Base-by-base conservation (phyloP, 495 filamentous ascomycete species). In the Talaromyces nanjingensis region DNA sequence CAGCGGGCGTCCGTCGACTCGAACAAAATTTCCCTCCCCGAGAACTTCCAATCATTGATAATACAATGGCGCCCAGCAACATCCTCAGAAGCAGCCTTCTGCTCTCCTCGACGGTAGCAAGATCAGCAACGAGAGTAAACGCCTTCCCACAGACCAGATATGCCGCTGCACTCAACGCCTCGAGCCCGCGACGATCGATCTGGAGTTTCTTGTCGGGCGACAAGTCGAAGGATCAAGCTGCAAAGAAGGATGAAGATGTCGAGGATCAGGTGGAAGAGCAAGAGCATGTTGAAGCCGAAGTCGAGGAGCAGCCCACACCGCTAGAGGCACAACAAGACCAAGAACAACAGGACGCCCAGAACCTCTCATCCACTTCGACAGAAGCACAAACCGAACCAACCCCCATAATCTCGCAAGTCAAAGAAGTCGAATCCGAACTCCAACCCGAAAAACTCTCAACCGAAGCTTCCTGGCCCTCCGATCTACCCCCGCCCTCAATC, bases 401-500 rank as follows among this genome's bases (percentile, higher is more conserved):
- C 45, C 16, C 16, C 45, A 49, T 49, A 49, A 49, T 49, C 45
- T n/a, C 20, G 7, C 45, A 49, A 49, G 45, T 49, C 45, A 7
- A 49, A 20, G 53, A 56, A 29, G 27, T n/a, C 24, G 53, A 56
- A 56, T 2, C 6, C 3, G 27, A 56, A 56, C 2, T 29, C 22
- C 9, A 4, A 0, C 3, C 53, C 9, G 22, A 24, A 27, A 3
- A 55, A 27, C 24, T 29, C 20, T 37, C 33, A 37, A 12, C 33
- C 33, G 22, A 53, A 8, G 9, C 20, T 1, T 29, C 9, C 53
- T 56, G 53, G 53, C 53, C 53, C 14, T 18, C 53, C 20, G 53
- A 56, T 6, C 11, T 56, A 6, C 53, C 53, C 20, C 64, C 52
- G 18, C 67, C 76, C 25, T 72, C 75, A 20, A 71, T 78, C 64